These are phyloP conservation scores for Vanilla planifolia DNA, from an alignment of 106 monocot genomes.

Conservation along the genomic window DNA sequence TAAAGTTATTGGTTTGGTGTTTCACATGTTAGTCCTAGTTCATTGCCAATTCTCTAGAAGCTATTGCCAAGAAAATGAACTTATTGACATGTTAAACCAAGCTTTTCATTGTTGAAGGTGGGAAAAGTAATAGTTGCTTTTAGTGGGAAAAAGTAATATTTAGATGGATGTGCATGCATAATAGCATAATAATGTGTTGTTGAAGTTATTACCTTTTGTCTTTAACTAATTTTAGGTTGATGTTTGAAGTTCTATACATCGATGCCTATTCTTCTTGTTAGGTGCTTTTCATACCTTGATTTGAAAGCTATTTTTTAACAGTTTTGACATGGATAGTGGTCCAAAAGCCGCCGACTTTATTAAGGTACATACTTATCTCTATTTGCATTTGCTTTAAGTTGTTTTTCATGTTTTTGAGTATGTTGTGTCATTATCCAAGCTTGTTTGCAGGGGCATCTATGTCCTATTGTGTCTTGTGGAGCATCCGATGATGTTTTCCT, in stretches of 20 bases:
- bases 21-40: no score
- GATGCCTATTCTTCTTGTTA: not conserved
- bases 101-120: no score
- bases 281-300: not conserved
- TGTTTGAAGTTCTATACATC: not conserved
- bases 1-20: no score
- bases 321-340: constrained; percentile 88
- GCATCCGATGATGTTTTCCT: not conserved
- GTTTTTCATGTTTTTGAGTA: not conserved
- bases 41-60: no score
- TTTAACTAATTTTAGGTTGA: not conserved
- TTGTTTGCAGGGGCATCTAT: not conserved
- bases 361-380: constrained; percentile 50
- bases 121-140: not conserved
- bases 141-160: not conserved
- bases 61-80: no score
- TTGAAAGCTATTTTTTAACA: constrained; percentile 23
- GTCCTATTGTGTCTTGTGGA: not conserved
- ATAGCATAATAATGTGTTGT: not conserved
- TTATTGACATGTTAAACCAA: no score
- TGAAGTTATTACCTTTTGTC: not conserved
- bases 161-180: not conserved
- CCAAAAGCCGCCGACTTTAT: constrained; percentile 86
- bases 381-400: constrained; percentile 1
- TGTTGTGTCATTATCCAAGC: not conserved